phyloP scores from a whole-genome alignment of 2,329 filamentous ascomycete species.

The Diaporthe citri region DNA sequence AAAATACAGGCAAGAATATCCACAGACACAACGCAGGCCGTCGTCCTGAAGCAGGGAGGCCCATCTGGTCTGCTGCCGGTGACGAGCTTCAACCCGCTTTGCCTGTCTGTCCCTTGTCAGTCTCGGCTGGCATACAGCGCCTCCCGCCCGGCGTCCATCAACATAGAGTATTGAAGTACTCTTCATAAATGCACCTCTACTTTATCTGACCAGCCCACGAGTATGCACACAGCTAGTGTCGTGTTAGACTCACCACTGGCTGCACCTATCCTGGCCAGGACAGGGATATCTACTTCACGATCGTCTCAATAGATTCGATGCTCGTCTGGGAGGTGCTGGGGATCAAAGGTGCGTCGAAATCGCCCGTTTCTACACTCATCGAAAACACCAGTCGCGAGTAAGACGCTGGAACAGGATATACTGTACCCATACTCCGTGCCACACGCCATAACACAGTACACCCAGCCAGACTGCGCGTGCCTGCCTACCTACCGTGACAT shows the following conservation, averaged over 20 bases:
- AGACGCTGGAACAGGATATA: background rate
- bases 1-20: too few relatives aligned
- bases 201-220: constrained; percentile 1
- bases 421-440: background rate
- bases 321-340: background rate
- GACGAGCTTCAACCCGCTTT: background rate
- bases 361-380: constrained; percentile 6
- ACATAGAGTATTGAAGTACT: background rate
- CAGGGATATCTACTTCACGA: constrained; percentile 23
- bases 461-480: background rate
- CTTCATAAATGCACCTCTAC: background rate
- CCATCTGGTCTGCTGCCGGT: background rate
- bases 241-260: background rate
- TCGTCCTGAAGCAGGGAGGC: background rate
- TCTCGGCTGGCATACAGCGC: too few relatives aligned
- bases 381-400: background rate
- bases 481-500: background rate
- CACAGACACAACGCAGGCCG: background rate
- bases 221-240: background rate
- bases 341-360: background rate
- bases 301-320: constrained; percentile 19
- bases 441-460: background rate
- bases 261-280: constrained; percentile 19
- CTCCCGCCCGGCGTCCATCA: background rate
- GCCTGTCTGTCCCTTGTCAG: background rate